Percentiles rank a stretch among this genome's conserved stretches.
Conservation (phyloP, 1,284 basidiomycete genomes). For the Trichosporon coremiiforme region DNA sequence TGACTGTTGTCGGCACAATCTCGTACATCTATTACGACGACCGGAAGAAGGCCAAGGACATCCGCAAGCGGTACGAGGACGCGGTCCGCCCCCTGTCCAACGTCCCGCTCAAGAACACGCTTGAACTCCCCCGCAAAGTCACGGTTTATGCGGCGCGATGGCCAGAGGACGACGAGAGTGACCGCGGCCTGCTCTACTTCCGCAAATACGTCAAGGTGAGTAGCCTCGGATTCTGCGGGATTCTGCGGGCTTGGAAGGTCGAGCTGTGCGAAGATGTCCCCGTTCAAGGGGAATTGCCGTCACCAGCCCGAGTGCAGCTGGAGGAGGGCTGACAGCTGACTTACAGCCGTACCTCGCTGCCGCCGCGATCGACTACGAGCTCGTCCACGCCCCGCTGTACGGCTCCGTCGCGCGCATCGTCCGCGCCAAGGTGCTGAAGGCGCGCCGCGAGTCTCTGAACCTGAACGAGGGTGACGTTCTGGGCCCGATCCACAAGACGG, state of each 20-base stretch:
- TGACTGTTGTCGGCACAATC: constrained; percentile 70
- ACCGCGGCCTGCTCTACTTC: constrained; percentile 82
- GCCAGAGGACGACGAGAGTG: constrained; percentile 91
- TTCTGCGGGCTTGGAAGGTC: too few species aligned
- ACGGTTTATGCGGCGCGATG: constrained; percentile 85
- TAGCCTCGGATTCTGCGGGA: too few species aligned
- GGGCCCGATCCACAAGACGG: constrained; percentile 66
- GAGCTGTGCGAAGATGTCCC: too few species aligned
- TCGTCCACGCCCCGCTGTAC: constrained; percentile 76
- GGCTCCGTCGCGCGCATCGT: constrained; percentile 69
- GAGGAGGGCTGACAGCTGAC: constrained; percentile 20
- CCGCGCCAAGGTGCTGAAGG: constrained; percentile 63
- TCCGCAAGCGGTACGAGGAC: constrained; percentile 76
- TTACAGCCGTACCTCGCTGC: constrained; percentile 86
- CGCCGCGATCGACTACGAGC: constrained; percentile 88
- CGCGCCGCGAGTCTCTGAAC: constrained; percentile 60
- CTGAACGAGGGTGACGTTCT: constrained; percentile 61
- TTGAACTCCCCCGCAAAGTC: constrained; percentile 76
- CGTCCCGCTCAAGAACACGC: constrained; percentile 64
- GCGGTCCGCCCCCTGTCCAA: constrained; percentile 76
- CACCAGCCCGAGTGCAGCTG: too few species aligned
- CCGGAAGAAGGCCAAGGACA: constrained; percentile 71
- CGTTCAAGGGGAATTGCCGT: too few species aligned
- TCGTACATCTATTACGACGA: constrained; percentile 81
- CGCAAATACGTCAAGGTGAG: constrained; percentile 93